Conservation (phyloP, 805 yeast genomes). For the Lipomyces mesembrius region DNA sequence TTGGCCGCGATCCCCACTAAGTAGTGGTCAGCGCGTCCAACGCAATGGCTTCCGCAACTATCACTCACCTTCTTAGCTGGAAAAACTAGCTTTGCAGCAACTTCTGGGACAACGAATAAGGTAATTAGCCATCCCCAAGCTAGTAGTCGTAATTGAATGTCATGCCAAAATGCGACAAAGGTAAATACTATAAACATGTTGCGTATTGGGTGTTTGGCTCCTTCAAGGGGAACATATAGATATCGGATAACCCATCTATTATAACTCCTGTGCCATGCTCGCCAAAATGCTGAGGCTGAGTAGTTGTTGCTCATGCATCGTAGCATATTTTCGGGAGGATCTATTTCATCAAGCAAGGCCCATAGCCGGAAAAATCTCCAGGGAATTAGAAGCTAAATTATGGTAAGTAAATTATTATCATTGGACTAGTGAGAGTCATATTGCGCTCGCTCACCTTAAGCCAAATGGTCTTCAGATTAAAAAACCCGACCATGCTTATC, state of each 20-base stretch:
- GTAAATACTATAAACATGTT: slow-evolving; percentile 86
- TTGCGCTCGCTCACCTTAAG: slow-evolving; percentile 54
- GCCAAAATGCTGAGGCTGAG: slow-evolving; percentile 94
- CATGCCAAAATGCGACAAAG: slow-evolving; percentile 98
- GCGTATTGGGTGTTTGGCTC: slow-evolving; percentile 68
- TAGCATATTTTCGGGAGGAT: slow-evolving; percentile 97
- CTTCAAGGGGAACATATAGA: slow-evolving; percentile 90
- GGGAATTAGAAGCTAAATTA: slow-evolving; percentile 67
- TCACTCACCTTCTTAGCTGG: slow-evolving; percentile 41
- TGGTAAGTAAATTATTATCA: background rate
- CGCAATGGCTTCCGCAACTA: background rate
- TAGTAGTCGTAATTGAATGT: slow-evolving; percentile 80
- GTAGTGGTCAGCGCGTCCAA: slow-evolving; percentile 27
- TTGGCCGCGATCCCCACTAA: slow-evolving; percentile 54
- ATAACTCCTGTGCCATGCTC: slow-evolving; percentile 97
- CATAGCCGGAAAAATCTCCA: slow-evolving; percentile 96
- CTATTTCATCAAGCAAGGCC: slow-evolving; percentile 90
- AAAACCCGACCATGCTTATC: slow-evolving; percentile 90
- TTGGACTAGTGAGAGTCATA: background rate
- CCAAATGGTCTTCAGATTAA: slow-evolving; percentile 92
- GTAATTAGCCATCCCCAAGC: slow-evolving; percentile 98
- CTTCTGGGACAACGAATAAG: slow-evolving; percentile 83
- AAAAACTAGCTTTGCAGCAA: slow-evolving; percentile 57
- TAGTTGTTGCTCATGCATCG: slow-evolving; percentile 94
- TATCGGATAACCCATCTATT: slow-evolving; percentile 89